phyloP scores from a whole-genome alignment of 164 flowering plant genomes.

The Chimonanthus salicifolius region DNA sequence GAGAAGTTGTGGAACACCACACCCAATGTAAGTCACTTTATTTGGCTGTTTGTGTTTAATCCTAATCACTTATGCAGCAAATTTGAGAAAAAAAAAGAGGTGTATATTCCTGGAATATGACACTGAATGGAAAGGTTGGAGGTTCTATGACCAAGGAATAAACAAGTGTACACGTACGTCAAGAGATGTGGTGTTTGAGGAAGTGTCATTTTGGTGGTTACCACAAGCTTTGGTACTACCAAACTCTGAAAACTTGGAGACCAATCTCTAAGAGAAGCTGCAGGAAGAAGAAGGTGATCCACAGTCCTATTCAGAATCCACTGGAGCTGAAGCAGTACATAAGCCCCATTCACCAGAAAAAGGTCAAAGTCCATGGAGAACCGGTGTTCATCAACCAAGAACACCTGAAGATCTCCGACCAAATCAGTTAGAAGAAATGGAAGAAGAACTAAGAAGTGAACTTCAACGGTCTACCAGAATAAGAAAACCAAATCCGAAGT shows the following conservation, averaged over 20 bases:
- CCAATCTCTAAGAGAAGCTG: neutral
- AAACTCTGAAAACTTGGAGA: neutral
- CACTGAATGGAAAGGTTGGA: constrained; percentile 23
- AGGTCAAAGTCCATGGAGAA: too few species aligned
- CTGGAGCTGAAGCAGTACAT: too few species aligned
- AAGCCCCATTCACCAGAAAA: too few species aligned
- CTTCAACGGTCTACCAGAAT: too few species aligned
- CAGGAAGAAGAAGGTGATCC: neutral
- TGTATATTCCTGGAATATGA: constrained; percentile 20
- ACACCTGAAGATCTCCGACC: too few species aligned
- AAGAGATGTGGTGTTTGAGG: constrained; percentile 20
- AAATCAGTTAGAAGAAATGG: too few species aligned
- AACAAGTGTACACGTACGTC: constrained; percentile 1
- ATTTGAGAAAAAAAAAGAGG: constrained; percentile 15
- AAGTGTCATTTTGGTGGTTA: constrained; percentile 18
- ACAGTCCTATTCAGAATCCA: too few species aligned
- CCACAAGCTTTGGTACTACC: neutral
- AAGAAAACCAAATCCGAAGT: too few species aligned
- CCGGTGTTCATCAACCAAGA: too few species aligned
- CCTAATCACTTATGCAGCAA: constrained; percentile 12
- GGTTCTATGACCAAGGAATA: constrained; percentile 16
- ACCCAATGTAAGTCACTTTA: neutral
- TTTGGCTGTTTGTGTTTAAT: neutral
- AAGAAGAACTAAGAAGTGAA: too few species aligned
- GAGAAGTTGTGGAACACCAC: neutral